These are phyloP conservation scores for Ceratocystis papillata DNA, from an alignment of 2,329 filamentous ascomycete species.

Conservation along the genomic window DNA sequence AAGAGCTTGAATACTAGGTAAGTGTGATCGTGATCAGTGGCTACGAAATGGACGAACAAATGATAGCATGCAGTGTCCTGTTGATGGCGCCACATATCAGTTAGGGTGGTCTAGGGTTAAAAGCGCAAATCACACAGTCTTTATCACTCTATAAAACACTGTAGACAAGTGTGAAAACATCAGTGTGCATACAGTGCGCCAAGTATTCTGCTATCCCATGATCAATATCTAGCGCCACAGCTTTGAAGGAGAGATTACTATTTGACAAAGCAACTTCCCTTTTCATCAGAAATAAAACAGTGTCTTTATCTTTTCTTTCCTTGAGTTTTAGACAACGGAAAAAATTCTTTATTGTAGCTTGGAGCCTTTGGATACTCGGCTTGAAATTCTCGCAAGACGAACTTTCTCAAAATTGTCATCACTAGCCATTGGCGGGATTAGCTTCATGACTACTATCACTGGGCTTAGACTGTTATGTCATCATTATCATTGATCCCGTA, in stretches of 20 bases:
- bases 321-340: neutral
- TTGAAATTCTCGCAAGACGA: neutral
- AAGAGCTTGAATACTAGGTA: too few species aligned
- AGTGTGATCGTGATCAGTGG: too few species aligned
- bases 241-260: neutral
- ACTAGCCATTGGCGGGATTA: neutral
- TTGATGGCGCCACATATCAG: neutral
- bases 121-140: neutral
- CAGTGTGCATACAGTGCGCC: neutral
- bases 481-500: constrained; percentile 68
- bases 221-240: neutral
- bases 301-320: neutral
- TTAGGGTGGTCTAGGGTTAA: constrained; percentile 1
- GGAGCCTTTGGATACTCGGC: neutral
- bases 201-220: neutral
- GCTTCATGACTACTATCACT: neutral
- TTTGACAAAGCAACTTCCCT: neutral
- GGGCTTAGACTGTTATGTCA: neutral
- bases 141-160: neutral
- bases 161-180: neutral
- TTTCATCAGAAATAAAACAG: neutral
- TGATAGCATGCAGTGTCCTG: neutral
- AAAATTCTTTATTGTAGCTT: neutral
- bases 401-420: neutral
- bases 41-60: too few species aligned